Percentiles rank a stretch among this genome's conserved stretches.
phyloP scores from a whole-genome alignment of 805 yeast species.

The Metschnikowia koreensis region DNA sequence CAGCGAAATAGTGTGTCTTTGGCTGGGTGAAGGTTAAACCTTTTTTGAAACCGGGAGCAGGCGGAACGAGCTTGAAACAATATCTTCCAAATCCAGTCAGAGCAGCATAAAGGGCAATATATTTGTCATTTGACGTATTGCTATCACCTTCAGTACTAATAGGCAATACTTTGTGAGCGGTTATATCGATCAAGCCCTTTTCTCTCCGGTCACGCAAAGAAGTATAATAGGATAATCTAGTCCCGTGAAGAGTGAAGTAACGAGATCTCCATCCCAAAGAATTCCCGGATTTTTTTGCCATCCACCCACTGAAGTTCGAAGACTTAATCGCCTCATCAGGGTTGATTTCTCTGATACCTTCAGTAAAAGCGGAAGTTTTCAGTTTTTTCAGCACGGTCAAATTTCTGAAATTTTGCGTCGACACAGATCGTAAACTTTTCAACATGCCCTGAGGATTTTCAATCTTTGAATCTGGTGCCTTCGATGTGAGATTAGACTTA shows the following conservation, averaged over 20 bases:
- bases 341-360: conserved; percentile 75
- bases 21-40: conserved; percentile 97
- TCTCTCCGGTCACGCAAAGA: conserved; percentile 77
- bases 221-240: conserved; percentile 85
- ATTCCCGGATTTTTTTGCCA: conserved; percentile 84
- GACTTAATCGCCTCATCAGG: conserved; percentile 76
- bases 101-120: conserved; percentile 85
- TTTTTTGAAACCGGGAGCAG: conserved; percentile 94
- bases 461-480: conserved; percentile 1
- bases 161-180: conserved; percentile 89
- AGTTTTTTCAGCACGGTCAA: conserved; percentile 51
- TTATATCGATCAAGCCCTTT: conserved; percentile 91
- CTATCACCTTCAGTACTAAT: conserved; percentile 38
- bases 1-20: conserved; percentile 93
- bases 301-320: conserved; percentile 88
- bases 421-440: conserved; percentile 52
- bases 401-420: conserved; percentile 49
- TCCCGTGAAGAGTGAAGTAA: conserved; percentile 84
- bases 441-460: conserved; percentile 28
- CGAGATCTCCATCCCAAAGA: conserved; percentile 87
- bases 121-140: conserved; percentile 68
- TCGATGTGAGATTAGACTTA: conserved; percentile 34
- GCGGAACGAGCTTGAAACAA: conserved; percentile 91
- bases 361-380: conserved; percentile 78
- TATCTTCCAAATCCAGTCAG: conserved; percentile 91